These are phyloP conservation scores for Puccinia triticina DNA, from an alignment of 1,284 basidiomycete species.

Conservation along the genomic window DNA sequence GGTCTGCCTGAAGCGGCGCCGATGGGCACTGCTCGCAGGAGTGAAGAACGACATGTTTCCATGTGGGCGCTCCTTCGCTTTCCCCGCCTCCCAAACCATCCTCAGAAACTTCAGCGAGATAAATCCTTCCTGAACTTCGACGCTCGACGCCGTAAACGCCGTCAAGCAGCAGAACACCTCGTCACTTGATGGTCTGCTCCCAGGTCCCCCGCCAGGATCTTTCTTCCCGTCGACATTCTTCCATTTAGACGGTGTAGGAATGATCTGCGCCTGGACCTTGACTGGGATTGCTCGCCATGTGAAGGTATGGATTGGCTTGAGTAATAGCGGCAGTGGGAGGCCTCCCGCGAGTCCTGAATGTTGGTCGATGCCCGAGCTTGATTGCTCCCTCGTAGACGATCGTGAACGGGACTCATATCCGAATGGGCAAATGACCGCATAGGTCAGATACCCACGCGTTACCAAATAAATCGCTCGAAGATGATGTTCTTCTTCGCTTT, in stretches of 20 bases:
- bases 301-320: slow-evolving; percentile 47
- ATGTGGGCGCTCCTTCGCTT: neutral
- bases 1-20: neutral
- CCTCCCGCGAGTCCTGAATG: neutral
- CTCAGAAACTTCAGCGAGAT: slow-evolving; percentile 31
- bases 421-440: slow-evolving; percentile 40
- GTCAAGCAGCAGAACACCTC: slow-evolving; percentile 48
- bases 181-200: neutral
- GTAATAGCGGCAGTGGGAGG: slow-evolving; percentile 14
- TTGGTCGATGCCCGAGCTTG: neutral
- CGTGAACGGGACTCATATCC: slow-evolving; percentile 20
- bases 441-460: slow-evolving; percentile 44
- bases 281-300: slow-evolving; percentile 43
- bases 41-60: slow-evolving; percentile 25
- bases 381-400: neutral
- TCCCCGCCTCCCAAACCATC: slow-evolving; percentile 6
- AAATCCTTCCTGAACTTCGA: slow-evolving; percentile 49
- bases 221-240: neutral
- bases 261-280: slow-evolving; percentile 30
- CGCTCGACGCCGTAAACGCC: slow-evolving; percentile 38
- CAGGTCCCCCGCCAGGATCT: neutral
- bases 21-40: slow-evolving; percentile 24
- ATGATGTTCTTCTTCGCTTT: neutral
- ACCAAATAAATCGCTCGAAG: slow-evolving; percentile 34
- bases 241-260: slow-evolving; percentile 33